Evolutionary conservation across 345 rosid genomes (phyloP).

Genomic region (Brassica nigra): DNA sequence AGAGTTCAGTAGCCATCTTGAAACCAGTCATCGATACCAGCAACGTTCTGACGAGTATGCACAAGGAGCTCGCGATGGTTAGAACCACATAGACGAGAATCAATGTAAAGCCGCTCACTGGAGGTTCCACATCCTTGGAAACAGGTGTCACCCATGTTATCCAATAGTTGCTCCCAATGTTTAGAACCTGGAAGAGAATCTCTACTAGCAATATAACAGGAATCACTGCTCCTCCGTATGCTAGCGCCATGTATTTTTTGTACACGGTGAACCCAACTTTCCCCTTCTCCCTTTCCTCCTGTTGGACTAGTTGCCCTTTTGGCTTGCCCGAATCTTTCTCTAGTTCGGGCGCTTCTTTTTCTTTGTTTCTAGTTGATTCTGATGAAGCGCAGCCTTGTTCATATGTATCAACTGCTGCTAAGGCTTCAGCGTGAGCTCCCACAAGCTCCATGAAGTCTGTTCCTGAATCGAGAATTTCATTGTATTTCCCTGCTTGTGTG

Average conservation of each 20-base stretch:
- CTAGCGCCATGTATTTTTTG: constrained; percentile 63
- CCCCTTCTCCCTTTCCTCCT: constrained; percentile 91
- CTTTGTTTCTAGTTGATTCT: constrained; percentile 27
- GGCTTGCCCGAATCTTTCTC: constrained; percentile 40
- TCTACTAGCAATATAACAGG: constrained; percentile 63
- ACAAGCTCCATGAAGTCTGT: constrained; percentile 78
- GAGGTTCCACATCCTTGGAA: constrained; percentile 52
- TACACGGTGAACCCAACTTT: constrained; percentile 69
- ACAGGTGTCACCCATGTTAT: constrained; percentile 76
- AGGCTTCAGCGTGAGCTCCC: constrained; percentile 70
- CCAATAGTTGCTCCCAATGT: constrained; percentile 80
- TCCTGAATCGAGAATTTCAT: constrained; percentile 60
- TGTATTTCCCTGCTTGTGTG: constrained; percentile 68
- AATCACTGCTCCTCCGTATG: constrained; percentile 67
- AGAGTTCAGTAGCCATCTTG: constrained; percentile 65
- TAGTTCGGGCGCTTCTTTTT: constrained; percentile 31
- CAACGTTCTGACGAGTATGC: constrained; percentile 50
- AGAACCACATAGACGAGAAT: constrained; percentile 57
- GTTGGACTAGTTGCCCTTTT: constrained; percentile 75
- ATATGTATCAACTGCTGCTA: constrained; percentile 50
- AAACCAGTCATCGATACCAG: constrained; percentile 54
- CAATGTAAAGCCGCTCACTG: constrained; percentile 44
- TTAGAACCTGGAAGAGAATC: constrained; percentile 57
- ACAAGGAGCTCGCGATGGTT: constrained; percentile 59
- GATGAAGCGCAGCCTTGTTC: constrained; percentile 40